Evolutionary conservation across 345 rosid species (phyloP), one percentile per base, ranked within the genome.

Genomic region (Melastoma malabathricum): DNA sequence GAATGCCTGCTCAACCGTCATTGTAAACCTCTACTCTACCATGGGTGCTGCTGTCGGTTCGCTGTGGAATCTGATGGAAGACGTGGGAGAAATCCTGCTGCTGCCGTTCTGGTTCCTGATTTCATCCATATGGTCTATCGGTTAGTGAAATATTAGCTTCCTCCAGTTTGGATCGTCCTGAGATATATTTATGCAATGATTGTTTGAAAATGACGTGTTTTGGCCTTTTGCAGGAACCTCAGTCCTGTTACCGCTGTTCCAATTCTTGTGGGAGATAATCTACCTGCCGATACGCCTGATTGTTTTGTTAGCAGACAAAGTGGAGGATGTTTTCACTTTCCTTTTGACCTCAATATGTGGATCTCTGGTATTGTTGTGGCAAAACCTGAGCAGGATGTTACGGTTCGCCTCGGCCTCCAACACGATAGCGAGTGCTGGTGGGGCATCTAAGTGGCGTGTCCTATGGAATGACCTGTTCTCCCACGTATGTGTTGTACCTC

Each of bases 401-500:
- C 71, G 57, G 74, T 31, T 83, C 59, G 74, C 86, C 66, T 70
- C 94, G 44, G 76, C 80, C 61, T 70, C 95, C 13, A 71, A 72
- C 63, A 72, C 76, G 34, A 67, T 88, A 46, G 83, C 71, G 47
- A 75, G 64, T 51, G 52, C 85, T 3, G 64, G 66, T 52, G 83
- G 85, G 72, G 86, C 82, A 72, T 83, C 95, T 44, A 64, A 77
- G 65, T 88, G 95, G 94, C 90, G 82, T 12, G 76, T 84, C 0
- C 94, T 93, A 43, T 93, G 97, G 99, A 83, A 81, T 60, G 97
- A 93, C 62, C 89, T 93, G 47, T 88, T 93, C 67, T 93, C 99
- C 53, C 94, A 93, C 77, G 95, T 88, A 15, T 73, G 53, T 63
- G 49, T 18, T 38, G 6, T 31, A 9, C 16, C 51, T 22, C 2